Evolutionary conservation across 495 filamentous ascomycete genomes (phyloP), one percentile per base, ranked within the genome.

Genomic region (Tuber umbilicatum): DNA sequence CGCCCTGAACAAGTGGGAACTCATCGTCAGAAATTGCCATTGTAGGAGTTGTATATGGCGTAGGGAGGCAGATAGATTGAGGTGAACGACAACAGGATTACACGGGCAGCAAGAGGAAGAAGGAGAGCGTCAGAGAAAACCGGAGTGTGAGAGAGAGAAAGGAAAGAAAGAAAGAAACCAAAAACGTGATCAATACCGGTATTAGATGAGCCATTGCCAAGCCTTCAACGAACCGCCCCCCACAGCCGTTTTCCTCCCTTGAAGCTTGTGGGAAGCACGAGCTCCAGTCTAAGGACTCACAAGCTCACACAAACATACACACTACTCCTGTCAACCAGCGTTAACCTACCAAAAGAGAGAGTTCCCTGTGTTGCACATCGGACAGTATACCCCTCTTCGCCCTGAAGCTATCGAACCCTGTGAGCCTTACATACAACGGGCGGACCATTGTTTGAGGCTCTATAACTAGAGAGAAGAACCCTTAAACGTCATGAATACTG

Each of bases 1-100:
- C 94, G 55, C 92, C 91, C 83, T 97, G 90, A 37, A 97, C 86
- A 71, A 89, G 86, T 77, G 94, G 94, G 83, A 90, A 97, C 73
- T 89, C 83, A n/a, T 55, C 37, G n/a, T 79, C 41, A 45, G 73
- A 19, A 38, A 73, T n/a, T 12, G 38, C 40, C 47, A 70, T 72
- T 43, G 71, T 38, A 43, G 55, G 40, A 9, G 43, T 45, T 27
- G 35, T 67, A 39, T n/a, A 64, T 35, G 55, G 55, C 27, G 27
- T 31, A 64, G 27, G 55, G 7, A 60, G 31, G 55, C 19, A 17
- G 31, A 31, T 35, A 35, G 27, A 17, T 64, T 16, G 69, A 6
- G 35, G 69, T 39, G 19, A 70, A 43, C 35, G 35, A 17, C 21
- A 38, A 31, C 23, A 38, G 16, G 27, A 27, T 27, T 64, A 14